Evolutionary conservation across 2,329 filamentous ascomycete genomes (phyloP), one percentile per base, ranked within the genome.

Genomic region (Stachybotrys chlorohalonatus): DNA sequence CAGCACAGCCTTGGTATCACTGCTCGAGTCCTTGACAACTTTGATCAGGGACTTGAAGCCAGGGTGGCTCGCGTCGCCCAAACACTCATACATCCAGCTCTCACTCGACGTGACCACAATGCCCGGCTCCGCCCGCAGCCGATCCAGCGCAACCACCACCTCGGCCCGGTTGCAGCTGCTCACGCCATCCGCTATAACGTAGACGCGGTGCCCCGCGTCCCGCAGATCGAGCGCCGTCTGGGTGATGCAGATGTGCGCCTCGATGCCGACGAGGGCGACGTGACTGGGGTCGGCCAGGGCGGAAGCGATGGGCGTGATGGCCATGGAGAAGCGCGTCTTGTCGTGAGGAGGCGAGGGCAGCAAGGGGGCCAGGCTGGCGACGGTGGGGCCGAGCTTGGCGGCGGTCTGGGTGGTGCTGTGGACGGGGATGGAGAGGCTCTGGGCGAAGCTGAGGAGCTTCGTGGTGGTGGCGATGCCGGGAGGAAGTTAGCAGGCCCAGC

Each of bases 261-360:
- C 93, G 67, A 97, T 96, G 45, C 93, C 93, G 15, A 96, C 86
- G 58, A 97, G 83, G 54, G 89, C 86, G 53, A 90, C 80, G 63
- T 86, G 80, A 24, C 81, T 73, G 1, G 66, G 66, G 1, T 70
- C 63, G 1, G 65, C 58, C 17, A 72, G 62, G 49, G 63, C 39
- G 58, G 62, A 59, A 31, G 77, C 73, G 48, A 96, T 75, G 46
- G 85, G 77, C 0, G 90, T 87, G 2, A 87, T 83, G 68, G 84
- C 80, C 92, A 97, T 97, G 66, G 85, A 90, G 77, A 97, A 97
- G 52, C 82, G 79, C 6, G 90, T 93, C 75, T 97, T 97, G 78
- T 97, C 93, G 62, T 82, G 75, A 64, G 89, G 73, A 46, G 73
- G 56, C 1, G 82, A 80, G 55, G 76, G 64, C 53, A 86, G 76